A percentile compares a stretch with the other conserved stretches of the same genome.
phyloP scores from a whole-genome alignment of 2,329 filamentous ascomycete species.

The Aspergillus sojae region DNA sequence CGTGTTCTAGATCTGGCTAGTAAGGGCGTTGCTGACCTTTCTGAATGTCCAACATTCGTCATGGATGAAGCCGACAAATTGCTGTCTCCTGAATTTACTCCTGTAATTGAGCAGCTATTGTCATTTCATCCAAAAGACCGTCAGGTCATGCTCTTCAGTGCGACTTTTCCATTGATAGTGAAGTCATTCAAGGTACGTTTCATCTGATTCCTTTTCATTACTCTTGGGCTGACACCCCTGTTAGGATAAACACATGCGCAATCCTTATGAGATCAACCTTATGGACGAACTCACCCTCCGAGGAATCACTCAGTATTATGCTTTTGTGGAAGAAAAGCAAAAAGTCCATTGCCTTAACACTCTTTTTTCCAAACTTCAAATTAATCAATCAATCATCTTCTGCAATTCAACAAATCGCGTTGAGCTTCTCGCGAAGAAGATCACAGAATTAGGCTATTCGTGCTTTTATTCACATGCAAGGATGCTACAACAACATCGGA shows the following conservation, averaged over 20 bases:
- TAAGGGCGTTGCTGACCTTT: conserved; percentile 94
- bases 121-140: conserved; percentile 96
- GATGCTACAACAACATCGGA: conserved; percentile 95
- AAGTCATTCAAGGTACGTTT: conserved; percentile 77
- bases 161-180: conserved; percentile 94
- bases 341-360: conserved; percentile 99
- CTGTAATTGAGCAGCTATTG: conserved; percentile 93
- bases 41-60: conserved; percentile 95
- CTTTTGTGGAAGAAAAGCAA: conserved; percentile 98
- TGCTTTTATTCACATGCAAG: conserved; percentile 99
- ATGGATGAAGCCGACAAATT: conserved; percentile 99
- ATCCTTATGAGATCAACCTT: conserved; percentile 97
- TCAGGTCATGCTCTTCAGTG: conserved; percentile 99
- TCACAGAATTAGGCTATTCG: conserved; percentile 97
- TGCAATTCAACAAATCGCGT: conserved; percentile 99
- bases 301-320: conserved; percentile 98
- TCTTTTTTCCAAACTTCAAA: conserved; percentile 97
- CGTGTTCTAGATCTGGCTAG: conserved; percentile 94
- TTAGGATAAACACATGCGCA: conserved; percentile 89
- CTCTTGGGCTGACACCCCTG: conserved; percentile 31
- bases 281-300: conserved; percentile 99
- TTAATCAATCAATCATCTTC: conserved; percentile 99
- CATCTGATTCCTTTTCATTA: not conserved
- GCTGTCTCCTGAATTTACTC: conserved; percentile 93
- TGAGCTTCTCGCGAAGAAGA: conserved; percentile 97